These are phyloP conservation scores for Dothiorella sarmentorum DNA, from an alignment of 2,329 filamentous ascomycete species.

Conservation along the genomic window DNA sequence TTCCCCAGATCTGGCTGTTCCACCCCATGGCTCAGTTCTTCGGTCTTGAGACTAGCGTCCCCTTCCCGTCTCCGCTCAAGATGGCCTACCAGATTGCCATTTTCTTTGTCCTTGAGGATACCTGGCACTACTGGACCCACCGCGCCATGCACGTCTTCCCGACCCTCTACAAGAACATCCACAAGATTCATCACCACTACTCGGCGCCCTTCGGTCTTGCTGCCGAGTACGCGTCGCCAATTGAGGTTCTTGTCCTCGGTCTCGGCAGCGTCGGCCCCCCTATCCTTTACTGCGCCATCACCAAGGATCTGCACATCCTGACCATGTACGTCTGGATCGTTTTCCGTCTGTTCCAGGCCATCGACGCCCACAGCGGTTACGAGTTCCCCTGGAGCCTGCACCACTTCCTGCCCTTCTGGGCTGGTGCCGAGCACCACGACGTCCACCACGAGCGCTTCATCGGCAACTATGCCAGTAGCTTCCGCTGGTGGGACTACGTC, in stretches of 20 bases:
- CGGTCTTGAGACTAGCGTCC: slow-evolving; percentile 81
- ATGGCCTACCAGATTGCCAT: slow-evolving; percentile 89
- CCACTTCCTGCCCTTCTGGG: slow-evolving; percentile 97
- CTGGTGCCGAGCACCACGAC: slow-evolving; percentile 94
- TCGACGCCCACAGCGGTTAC: slow-evolving; percentile 96
- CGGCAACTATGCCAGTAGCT: slow-evolving; percentile 95
- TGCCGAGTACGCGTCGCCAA: slow-evolving; percentile 95
- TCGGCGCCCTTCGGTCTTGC: slow-evolving; percentile 94
- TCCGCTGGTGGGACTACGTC: slow-evolving; percentile 97
- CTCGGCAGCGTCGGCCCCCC: slow-evolving; percentile 80
- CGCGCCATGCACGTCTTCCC: slow-evolving; percentile 90
- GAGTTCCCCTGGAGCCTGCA: slow-evolving; percentile 97
- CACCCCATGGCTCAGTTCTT: slow-evolving; percentile 93
- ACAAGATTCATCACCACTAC: slow-evolving; percentile 99
- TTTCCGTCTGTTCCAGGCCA: slow-evolving; percentile 90
- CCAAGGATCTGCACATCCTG: slow-evolving; percentile 84
- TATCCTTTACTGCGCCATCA: slow-evolving; percentile 78
- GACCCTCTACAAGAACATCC: slow-evolving; percentile 83
- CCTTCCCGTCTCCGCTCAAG: slow-evolving; percentile 80
- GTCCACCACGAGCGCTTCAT: slow-evolving; percentile 98
- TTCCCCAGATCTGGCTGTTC: slow-evolving; percentile 99
- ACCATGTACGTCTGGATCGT: slow-evolving; percentile 99
- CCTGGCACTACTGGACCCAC: slow-evolving; percentile 98
- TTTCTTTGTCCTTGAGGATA: slow-evolving; percentile 93
- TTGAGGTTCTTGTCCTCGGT: slow-evolving; percentile 93